Base-by-base conservation (phyloP, 805 yeast species). In the Nematodospora valgi region DNA sequence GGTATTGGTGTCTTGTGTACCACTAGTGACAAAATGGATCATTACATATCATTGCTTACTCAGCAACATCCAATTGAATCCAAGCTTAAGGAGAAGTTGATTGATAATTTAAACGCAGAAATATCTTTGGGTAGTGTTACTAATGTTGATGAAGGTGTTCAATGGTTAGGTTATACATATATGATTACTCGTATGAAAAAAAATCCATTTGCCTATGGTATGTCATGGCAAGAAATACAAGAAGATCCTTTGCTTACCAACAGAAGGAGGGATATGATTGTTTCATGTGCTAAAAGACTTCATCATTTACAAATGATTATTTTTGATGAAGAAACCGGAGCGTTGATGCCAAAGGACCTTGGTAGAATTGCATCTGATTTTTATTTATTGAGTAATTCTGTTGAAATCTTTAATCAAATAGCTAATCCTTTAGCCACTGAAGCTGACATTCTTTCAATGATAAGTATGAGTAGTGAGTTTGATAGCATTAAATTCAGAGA, bases 51-150 rank as follows among this genome's bases (percentile, higher is more conserved):
- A 1, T 68, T 89, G 14, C 72, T 93, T 16, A 80, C 96, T 0
- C 96, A 94, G 42, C 98, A 93, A 52, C 96, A 87, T 58, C 96
- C 99, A 0, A 93, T 93, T 37, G 99, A 93, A 56, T 87, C 96
- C 0, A 77, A 79, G 41, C 68, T 93, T 25, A 70, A 81, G 37
- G 80, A 76, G 0, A 86, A 86, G 49, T 59, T 93, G 20, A 88
- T 86, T 13, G 99, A 93, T 54, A 93, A 91, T 46, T 68, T 93
- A 52, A 94, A 94, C 57, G 99, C 99, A 0, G 99, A 93, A 56
- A 87, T 94, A 15, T 83, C 98, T 0, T 59, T 93, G 13, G 99
- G 99, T 2, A 89, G 95, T 0, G 98, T 93, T 2, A 87, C 98
- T 1, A 89, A 82, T 50, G 79, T 93, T 8, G 95, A 86, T 20